A percentile compares a stretch with the other conserved stretches of the same genome.
These are phyloP conservation scores for Crassisporium funariophilum DNA, from an alignment of 768 basidiomycete genomes.

Conservation along the genomic window DNA sequence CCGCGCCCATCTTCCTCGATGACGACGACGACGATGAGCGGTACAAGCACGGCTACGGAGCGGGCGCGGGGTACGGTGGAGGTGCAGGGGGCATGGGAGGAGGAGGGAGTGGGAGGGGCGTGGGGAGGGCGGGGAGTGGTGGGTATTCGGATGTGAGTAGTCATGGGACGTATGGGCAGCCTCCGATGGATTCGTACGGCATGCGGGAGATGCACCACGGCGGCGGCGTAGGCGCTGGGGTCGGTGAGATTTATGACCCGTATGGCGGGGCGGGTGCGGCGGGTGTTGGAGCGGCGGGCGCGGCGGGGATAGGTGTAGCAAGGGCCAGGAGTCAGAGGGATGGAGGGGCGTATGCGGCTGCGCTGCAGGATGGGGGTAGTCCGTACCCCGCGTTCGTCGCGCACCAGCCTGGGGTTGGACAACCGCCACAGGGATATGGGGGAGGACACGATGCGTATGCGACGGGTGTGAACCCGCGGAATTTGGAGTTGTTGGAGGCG, in stretches of 20 bases:
- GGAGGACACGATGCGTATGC: neutral
- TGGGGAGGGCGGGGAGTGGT: conserved; percentile 17
- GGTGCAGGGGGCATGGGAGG: conserved; percentile 9
- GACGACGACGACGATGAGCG: conserved; percentile 43
- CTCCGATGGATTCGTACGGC: conserved; percentile 52
- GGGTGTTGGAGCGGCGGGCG: conserved; percentile 30
- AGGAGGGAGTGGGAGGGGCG: conserved; percentile 18
- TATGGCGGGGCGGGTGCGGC: conserved; percentile 23
- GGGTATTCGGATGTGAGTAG: conserved; percentile 49
- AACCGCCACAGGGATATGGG: no score
- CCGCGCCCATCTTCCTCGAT: conserved; percentile 58
- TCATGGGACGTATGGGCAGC: conserved; percentile 60
- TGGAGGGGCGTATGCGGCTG: conserved; percentile 31
- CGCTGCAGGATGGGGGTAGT: conserved; percentile 35
- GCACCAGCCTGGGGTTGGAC: conserved; percentile 16
- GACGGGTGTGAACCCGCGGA: neutral
- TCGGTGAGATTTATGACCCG: conserved; percentile 36
- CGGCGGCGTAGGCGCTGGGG: conserved; percentile 16
- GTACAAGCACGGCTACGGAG: conserved; percentile 29
- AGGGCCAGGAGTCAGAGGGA: conserved; percentile 39
- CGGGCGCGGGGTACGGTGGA: conserved; percentile 14
- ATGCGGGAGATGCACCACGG: conserved; percentile 46
- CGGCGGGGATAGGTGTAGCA: conserved; percentile 47
- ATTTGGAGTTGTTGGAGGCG: conserved; percentile 25
- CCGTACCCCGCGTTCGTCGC: conserved; percentile 44